Percentiles rank a stretch among this genome's conserved stretches.
Evolutionary conservation across 2,329 filamentous ascomycete species (phyloP).

Genomic region (Colletotrichum salicis): DNA sequence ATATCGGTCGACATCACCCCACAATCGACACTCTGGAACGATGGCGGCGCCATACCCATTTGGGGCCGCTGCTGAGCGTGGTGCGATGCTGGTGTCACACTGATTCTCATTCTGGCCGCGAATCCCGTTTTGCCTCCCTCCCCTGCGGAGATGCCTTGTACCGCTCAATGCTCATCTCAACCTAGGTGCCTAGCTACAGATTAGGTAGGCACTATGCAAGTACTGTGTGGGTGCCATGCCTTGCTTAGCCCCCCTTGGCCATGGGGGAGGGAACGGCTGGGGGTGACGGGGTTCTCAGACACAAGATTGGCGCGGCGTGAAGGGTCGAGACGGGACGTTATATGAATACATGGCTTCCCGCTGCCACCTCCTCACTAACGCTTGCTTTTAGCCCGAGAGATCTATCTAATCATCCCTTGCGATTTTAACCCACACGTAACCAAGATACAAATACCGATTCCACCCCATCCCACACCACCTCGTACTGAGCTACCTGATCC

Average conservation of each 20-base stretch:
- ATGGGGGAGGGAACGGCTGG: neutral
- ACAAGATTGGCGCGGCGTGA: slow-evolving; percentile 8
- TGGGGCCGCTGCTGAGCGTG: slow-evolving; percentile 28
- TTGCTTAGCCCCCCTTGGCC: slow-evolving; percentile 1
- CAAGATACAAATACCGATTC: slow-evolving; percentile 15
- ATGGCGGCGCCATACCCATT: slow-evolving; percentile 31
- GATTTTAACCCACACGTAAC: slow-evolving; percentile 9
- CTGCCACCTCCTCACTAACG: slow-evolving; percentile 17
- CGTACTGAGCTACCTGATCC: neutral
- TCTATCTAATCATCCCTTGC: slow-evolving; percentile 24
- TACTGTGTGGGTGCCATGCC: neutral
- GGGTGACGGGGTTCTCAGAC: slow-evolving; percentile 22
- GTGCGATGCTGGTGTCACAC: slow-evolving; percentile 33
- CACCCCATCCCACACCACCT: slow-evolving; percentile 3
- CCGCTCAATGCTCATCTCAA: neutral
- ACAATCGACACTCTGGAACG: slow-evolving; percentile 34
- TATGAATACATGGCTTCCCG: slow-evolving; percentile 32
- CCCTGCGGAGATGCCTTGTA: slow-evolving; percentile 20
- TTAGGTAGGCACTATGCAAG: too few species aligned
- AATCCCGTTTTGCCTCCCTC: slow-evolving; percentile 28
- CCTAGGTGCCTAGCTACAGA: neutral
- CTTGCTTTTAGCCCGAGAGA: slow-evolving; percentile 15
- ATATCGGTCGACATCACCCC: slow-evolving; percentile 35
- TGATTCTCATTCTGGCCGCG: slow-evolving; percentile 19
- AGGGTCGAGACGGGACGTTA: slow-evolving; percentile 14